Base-by-base conservation (phyloP, 1,139 yeast genomes). In the Kodamaea alishanica region DNA sequence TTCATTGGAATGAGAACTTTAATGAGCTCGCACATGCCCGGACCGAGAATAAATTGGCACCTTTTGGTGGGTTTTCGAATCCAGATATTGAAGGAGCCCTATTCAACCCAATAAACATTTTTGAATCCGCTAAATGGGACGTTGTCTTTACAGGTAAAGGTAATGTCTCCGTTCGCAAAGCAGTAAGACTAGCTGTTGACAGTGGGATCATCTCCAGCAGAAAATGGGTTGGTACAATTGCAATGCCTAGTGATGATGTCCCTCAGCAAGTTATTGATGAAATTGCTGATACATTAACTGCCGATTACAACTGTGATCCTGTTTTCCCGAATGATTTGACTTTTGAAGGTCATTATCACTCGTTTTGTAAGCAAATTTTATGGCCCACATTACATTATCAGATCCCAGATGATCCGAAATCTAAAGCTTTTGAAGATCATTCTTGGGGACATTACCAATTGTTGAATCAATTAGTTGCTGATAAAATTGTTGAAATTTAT, bases 311-410 rank as follows among this genome's bases (percentile, higher is more conserved):
- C 40, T 78, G 86, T 36, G 75, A 76, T 38, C 80, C 89, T 0
- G 85, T 89, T 4, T 79, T 79, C 48, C 82, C 90, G 1, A 76
- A 77, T 48, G 97, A 92, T 60, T 63, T 77, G 15, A 80, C 89
- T 0, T 86, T 88, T 53, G 85, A 84, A 51, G 97, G 97, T 15
- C 96, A 89, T 54, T 92, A 92, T 61, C 78, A 79, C 43, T 86
- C 88, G 35, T 92, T 84, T 57, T 90, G 97, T 59, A 92, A 92
- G 58, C 95, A 89, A 54, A 86, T 92, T 33, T 68, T 92, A 47
- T 92, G 98, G 97, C 98, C 98, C 24, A 87, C 97, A 2, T 71
- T 94, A 48, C 98, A 92, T 57, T 94, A 92, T 58, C 96, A 92
- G 60, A 88, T 90, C 32, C 98, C 98, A 0, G 97, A 92, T 60